Evolutionary conservation across 2,329 filamentous ascomycete species (phyloP).

Genomic region (Fusarium sp.): DNA sequence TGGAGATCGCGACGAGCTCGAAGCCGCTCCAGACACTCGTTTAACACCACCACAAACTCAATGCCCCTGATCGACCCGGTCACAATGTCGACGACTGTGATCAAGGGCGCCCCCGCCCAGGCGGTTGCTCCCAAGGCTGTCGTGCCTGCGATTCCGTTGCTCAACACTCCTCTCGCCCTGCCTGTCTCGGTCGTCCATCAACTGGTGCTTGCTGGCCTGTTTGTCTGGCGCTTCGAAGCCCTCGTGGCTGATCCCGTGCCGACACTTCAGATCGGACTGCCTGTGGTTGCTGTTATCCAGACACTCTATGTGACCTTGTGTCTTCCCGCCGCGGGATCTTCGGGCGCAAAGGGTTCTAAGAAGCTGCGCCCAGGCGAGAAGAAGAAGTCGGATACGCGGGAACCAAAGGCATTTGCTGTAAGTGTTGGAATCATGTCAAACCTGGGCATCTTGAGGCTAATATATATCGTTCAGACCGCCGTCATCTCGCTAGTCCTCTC

Average conservation of each 20-base stretch:
- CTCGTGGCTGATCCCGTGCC: slow-evolving; percentile 78
- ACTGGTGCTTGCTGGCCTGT: slow-evolving; percentile 72
- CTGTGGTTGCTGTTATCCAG: slow-evolving; percentile 74
- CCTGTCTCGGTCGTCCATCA: slow-evolving; percentile 76
- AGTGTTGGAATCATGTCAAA: slow-evolving; percentile 33
- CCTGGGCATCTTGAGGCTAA: slow-evolving; percentile 11
- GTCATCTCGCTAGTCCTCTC: slow-evolving; percentile 69
- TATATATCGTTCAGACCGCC: slow-evolving; percentile 52
- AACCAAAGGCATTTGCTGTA: slow-evolving; percentile 62
- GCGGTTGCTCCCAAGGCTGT: slow-evolving; percentile 42
- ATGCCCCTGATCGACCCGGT: slow-evolving; percentile 52
- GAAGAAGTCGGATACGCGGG: slow-evolving; percentile 62
- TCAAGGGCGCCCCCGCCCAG: slow-evolving; percentile 47
- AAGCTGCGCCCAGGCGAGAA: slow-evolving; percentile 66
- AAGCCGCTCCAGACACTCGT: slow-evolving; percentile 35
- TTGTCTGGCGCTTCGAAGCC: slow-evolving; percentile 71
- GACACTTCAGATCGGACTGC: slow-evolving; percentile 70
- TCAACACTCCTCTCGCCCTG: slow-evolving; percentile 54
- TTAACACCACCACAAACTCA: slow-evolving; percentile 1
- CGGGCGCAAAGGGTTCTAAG: slow-evolving; percentile 54
- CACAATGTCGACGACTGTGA: slow-evolving; percentile 53
- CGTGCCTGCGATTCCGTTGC: slow-evolving; percentile 53
- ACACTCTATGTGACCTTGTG: slow-evolving; percentile 71
- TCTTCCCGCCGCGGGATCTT: slow-evolving; percentile 69
- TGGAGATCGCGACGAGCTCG: slow-evolving; percentile 29